Percentiles rank a stretch among this genome's conserved stretches.
Conservation (phyloP, 164 flowering plant genomes). For the Liriodendron chinense region DNA sequence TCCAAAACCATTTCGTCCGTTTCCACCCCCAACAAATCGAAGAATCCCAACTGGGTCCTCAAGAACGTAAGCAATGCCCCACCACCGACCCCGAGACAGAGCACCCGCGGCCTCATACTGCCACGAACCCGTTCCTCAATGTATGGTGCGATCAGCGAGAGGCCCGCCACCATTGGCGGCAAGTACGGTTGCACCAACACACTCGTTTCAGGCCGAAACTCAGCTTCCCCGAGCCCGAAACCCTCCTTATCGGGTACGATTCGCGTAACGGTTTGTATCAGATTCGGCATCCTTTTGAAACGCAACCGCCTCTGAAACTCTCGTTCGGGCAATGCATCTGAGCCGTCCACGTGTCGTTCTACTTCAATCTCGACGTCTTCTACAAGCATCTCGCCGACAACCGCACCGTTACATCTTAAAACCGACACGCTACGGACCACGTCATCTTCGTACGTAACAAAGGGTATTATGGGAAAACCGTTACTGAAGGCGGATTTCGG, state of each 20-base stretch:
- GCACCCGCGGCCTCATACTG: constrained; percentile 51
- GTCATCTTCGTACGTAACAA: constrained; percentile 62
- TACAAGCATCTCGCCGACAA: constrained; percentile 76
- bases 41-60: constrained; percentile 40
- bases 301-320: constrained; percentile 75
- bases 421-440: constrained; percentile 42
- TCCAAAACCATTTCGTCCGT: constrained; percentile 59
- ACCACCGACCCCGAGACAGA: constrained; percentile 89
- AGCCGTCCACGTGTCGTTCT: constrained; percentile 12
- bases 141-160: constrained; percentile 38
- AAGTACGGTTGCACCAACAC: constrained; percentile 74
- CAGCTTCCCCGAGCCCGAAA: constrained; percentile 22
- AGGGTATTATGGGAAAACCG: constrained; percentile 43
- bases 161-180: constrained; percentile 78
- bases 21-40: constrained; percentile 77
- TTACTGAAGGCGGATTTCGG: constrained; percentile 40
- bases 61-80: constrained; percentile 75
- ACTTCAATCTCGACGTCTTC: constrained; percentile 65
- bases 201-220: constrained; percentile 40
- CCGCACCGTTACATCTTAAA: constrained; percentile 41
- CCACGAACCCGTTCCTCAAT: constrained; percentile 32
- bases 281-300: constrained; percentile 89
- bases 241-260: constrained; percentile 22
- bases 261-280: constrained; percentile 65
- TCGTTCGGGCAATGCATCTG: not conserved